Conservation (phyloP, 768 basidiomycete genomes). For the Lactarius evosmus region DNA sequence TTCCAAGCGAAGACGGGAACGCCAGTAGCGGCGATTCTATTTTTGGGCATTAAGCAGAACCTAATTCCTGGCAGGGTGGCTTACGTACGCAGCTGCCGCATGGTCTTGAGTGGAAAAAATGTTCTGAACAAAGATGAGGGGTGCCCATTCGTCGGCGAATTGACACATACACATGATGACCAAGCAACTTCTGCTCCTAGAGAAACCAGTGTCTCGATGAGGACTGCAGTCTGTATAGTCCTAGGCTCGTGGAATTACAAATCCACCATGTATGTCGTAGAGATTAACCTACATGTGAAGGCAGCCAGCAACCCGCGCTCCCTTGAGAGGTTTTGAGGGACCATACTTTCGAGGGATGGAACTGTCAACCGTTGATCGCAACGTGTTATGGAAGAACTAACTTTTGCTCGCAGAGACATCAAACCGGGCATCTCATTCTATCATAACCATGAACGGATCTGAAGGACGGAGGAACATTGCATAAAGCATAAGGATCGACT, state of each 20-base stretch:
- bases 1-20: slow-evolving; percentile 99
- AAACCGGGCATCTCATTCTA: slow-evolving; percentile 95
- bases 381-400: slow-evolving; percentile 35
- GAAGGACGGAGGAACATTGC: slow-evolving; percentile 23
- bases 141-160: neutral
- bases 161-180: slow-evolving; percentile 83
- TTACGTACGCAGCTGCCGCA: slow-evolving; percentile 88
- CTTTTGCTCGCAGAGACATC: slow-evolving; percentile 89
- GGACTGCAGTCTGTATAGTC: slow-evolving; percentile 98
- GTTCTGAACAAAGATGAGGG: slow-evolving; percentile 55
- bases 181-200: slow-evolving; percentile 97
- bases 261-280: slow-evolving; percentile 9
- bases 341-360: slow-evolving; percentile 54
- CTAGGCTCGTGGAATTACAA: slow-evolving; percentile 40
- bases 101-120: slow-evolving; percentile 99
- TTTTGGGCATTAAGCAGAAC: slow-evolving; percentile 12
- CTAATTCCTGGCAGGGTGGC: neutral
- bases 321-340: slow-evolving; percentile 79
- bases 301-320: slow-evolving; percentile 95
- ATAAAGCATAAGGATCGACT: slow-evolving; percentile 26
- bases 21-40: slow-evolving; percentile 93
- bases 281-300: slow-evolving; percentile 76
- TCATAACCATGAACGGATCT: slow-evolving; percentile 6
- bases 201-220: slow-evolving; percentile 95
- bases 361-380: slow-evolving; percentile 20